Percentiles rank a stretch among this genome's conserved stretches.
These are phyloP conservation scores for Fusarium succisae DNA, from an alignment of 2,329 filamentous ascomycete species.

Conservation along the genomic window DNA sequence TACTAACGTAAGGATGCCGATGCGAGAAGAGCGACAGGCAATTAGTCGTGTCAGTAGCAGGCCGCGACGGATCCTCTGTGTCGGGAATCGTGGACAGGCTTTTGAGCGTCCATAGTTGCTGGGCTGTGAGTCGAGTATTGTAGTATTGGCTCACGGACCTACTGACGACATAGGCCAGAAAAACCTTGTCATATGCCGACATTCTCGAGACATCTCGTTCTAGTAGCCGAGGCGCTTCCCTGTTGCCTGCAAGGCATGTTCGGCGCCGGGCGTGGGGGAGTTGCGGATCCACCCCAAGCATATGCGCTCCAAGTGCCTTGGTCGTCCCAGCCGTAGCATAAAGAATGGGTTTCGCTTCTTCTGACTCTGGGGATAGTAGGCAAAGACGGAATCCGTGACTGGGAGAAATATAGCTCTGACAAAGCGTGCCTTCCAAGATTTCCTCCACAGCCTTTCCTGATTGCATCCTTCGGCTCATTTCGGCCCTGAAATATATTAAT, in stretches of 20 bases:
- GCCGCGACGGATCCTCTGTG: too few relatives aligned
- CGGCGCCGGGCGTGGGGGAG: accelerated
- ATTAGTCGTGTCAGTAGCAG: accelerated
- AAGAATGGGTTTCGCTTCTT: background rate
- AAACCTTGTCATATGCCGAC: accelerated
- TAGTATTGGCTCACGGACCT: background rate
- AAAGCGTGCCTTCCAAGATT: background rate
- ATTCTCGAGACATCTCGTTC: accelerated
- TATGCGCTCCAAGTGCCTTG: accelerated
- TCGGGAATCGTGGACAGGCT: background rate
- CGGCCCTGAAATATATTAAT: accelerated
- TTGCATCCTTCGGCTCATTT: too few relatives aligned
- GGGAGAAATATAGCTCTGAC: background rate
- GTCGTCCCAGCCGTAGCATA: accelerated
- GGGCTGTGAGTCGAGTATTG: background rate
- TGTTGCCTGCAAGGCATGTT: background rate
- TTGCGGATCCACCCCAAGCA: accelerated
- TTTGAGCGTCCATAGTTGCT: background rate
- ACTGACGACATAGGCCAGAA: background rate
- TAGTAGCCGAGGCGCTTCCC: background rate
- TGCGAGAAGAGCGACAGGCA: too few relatives aligned
- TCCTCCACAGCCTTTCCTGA: accelerated
- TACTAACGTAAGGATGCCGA: too few relatives aligned
- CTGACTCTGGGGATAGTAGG: background rate
- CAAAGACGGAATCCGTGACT: background rate